Evolutionary conservation across 2,329 filamentous ascomycete genomes (phyloP).

Genomic region (Cercospora sesami): DNA sequence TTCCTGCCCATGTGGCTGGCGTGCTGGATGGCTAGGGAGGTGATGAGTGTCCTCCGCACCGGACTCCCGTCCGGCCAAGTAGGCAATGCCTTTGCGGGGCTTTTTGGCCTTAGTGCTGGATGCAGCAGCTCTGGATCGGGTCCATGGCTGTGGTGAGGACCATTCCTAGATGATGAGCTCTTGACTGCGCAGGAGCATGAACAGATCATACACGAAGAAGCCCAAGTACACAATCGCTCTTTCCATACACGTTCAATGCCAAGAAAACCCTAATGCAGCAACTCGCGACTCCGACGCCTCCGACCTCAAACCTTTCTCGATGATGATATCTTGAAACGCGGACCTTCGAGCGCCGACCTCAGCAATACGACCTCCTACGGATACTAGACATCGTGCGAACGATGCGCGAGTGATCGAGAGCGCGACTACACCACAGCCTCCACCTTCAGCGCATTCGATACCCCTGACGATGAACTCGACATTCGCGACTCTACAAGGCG

Average conservation of each 20-base stretch:
- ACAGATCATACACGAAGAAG: neutral
- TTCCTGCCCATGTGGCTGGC: neutral
- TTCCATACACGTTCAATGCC: neutral
- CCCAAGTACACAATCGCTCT: neutral
- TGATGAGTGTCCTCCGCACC: neutral
- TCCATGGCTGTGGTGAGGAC: too few relatives aligned
- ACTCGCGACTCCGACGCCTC: neutral
- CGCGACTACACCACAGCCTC: neutral
- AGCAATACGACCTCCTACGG: neutral
- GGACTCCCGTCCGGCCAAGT: neutral
- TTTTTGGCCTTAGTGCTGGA: neutral
- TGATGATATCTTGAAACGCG: constrained; percentile 6
- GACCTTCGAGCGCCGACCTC: neutral
- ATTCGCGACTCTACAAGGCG: constrained; percentile 46
- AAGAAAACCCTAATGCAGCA: constrained; percentile 5
- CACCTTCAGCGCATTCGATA: neutral
- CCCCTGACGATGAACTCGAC: constrained; percentile 26
- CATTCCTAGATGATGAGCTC: neutral
- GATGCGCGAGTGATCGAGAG: neutral
- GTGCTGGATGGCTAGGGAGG: neutral
- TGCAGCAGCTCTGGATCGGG: neutral
- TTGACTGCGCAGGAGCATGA: neutral
- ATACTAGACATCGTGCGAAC: neutral
- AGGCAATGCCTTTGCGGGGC: neutral
- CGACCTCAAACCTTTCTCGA: constrained; percentile 2